These are phyloP conservation scores for Dovyalis caffra DNA, from an alignment of 345 rosid genomes.

Conservation along the genomic window DNA sequence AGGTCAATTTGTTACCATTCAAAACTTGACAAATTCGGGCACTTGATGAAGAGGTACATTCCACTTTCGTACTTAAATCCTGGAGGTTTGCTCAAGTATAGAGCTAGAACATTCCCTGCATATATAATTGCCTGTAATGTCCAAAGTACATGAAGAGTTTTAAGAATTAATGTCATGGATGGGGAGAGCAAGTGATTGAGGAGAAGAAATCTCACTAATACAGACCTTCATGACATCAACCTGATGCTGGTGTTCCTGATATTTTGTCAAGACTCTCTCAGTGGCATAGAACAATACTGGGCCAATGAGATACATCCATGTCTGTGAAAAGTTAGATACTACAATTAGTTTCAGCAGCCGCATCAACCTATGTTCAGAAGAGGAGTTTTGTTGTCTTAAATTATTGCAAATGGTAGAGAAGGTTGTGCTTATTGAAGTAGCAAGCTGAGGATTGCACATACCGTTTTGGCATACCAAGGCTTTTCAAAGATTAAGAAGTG, in stretches of 20 bases:
- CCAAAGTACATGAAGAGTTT: not conserved
- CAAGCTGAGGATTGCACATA: conserved; percentile 17
- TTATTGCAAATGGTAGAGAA: not conserved
- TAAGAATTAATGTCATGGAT: not conserved
- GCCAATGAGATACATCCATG: conserved; percentile 77
- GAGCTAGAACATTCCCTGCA: conserved; percentile 86
- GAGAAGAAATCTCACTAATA: not conserved
- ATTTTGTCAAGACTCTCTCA: conserved; percentile 55
- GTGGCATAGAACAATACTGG: conserved; percentile 59
- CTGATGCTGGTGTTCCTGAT: conserved; percentile 53
- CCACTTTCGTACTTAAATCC: conserved; percentile 89
- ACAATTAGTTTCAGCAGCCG: not conserved
- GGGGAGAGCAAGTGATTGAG: not conserved
- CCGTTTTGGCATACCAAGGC: conserved; percentile 78
- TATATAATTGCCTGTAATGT: conserved; percentile 76
- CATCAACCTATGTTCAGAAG: not conserved
- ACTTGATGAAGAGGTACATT: conserved; percentile 91
- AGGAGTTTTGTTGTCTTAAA: too few species aligned
- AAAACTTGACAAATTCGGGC: conserved; percentile 70
- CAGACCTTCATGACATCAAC: conserved; percentile 76
- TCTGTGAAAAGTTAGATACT: conserved; percentile 40
- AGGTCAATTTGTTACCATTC: conserved; percentile 57
- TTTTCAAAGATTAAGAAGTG: conserved; percentile 59
- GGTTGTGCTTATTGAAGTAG: not conserved
- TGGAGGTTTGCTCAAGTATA: conserved; percentile 77